Conservation (phyloP, 352 stramenopile species). For the Pythium scleroteichum region DNA sequence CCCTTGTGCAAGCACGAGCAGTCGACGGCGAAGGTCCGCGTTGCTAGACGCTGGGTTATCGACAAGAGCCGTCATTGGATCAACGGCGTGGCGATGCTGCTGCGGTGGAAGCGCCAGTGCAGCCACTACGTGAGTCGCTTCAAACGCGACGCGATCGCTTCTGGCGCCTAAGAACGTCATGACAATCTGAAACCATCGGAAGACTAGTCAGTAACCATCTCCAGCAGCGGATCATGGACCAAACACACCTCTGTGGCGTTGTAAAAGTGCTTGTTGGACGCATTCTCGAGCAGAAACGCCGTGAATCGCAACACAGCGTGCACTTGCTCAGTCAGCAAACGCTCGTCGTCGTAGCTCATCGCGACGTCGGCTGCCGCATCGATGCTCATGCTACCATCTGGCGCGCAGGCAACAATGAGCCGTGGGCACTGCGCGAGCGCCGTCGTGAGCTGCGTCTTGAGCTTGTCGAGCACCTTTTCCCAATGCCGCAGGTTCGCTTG, state of each 20-base stretch:
- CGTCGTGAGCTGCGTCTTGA: constrained; percentile 49
- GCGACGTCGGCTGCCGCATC: constrained; percentile 1
- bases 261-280: constrained; percentile 77
- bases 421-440: constrained; percentile 43
- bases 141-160: constrained; percentile 66
- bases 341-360: constrained; percentile 33
- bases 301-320: constrained; percentile 76
- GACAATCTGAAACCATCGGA: constrained; percentile 18
- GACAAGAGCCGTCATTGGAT: constrained; percentile 43
- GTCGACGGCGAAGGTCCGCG: constrained; percentile 43
- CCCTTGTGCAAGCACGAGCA: constrained; percentile 58
- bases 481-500: constrained; percentile 80
- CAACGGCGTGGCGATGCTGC: constrained; percentile 63
- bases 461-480: constrained; percentile 51
- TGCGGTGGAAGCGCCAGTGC: constrained; percentile 72
- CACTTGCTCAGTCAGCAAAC: constrained; percentile 51
- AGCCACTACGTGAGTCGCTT: constrained; percentile 72
- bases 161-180: constrained; percentile 56
- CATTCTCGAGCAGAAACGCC: constrained; percentile 77
- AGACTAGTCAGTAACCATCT: not conserved
- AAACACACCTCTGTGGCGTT: constrained; percentile 47
- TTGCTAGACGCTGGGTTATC: constrained; percentile 45
- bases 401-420: constrained; percentile 40
- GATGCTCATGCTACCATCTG: not conserved
- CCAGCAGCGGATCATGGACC: not conserved